Conservation (phyloP, 495 filamentous ascomycete genomes). For the Cladorrhinum samala region DNA sequence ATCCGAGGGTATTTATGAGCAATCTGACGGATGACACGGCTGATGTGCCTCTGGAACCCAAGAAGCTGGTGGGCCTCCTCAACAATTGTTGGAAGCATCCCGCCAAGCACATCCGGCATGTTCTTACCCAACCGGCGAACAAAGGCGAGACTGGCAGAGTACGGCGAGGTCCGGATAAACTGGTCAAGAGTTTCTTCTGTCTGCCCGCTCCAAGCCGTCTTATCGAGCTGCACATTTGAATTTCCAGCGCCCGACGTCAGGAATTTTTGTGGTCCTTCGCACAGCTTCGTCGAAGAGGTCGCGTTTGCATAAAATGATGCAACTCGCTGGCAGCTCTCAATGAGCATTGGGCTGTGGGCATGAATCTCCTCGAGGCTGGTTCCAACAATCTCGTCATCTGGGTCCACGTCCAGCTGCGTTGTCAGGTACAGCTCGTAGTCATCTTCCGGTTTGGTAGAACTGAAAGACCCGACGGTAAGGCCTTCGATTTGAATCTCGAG, state of each 20-base stretch:
- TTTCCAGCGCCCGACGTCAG: no score
- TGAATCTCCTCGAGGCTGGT: background rate
- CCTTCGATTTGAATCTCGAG: conserved; percentile 39
- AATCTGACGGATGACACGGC: conserved; percentile 34
- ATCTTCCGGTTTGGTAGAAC: conserved; percentile 32
- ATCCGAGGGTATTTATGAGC: conserved; percentile 37
- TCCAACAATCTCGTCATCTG: conserved; percentile 33
- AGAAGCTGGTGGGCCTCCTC: conserved; percentile 25
- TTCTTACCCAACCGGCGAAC: conserved; percentile 21
- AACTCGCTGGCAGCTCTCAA: conserved; percentile 34
- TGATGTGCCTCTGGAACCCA: conserved; percentile 28
- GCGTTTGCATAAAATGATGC: conserved; percentile 26
- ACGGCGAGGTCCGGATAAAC: conserved; percentile 29
- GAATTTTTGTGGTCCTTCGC: no score
- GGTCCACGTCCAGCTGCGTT: conserved; percentile 36
- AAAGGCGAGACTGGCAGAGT: conserved; percentile 23
- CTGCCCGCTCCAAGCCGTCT: conserved; percentile 25
- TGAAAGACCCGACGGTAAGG: conserved; percentile 32
- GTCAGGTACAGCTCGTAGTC: conserved; percentile 40
- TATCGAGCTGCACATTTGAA: background rate
- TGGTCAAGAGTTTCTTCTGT: conserved; percentile 24
- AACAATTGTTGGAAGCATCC: conserved; percentile 20
- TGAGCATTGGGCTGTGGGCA: conserved; percentile 15
- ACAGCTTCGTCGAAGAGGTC: no score
- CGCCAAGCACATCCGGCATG: conserved; percentile 21